Conservation (phyloP, 805 yeast genomes). For the Kuraishia ogatae region DNA sequence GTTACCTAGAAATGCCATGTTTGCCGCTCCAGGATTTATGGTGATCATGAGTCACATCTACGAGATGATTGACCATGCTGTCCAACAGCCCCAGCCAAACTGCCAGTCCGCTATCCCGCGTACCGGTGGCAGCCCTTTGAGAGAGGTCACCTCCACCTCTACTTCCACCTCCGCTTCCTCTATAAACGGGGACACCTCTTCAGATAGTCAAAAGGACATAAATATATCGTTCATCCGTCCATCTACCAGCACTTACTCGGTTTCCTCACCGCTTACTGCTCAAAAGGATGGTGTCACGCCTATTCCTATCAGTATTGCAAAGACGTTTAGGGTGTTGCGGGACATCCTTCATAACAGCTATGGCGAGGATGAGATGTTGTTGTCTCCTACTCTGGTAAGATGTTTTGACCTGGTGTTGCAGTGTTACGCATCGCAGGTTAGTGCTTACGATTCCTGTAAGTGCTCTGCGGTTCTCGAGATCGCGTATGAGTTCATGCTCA, state of each 20-base stretch:
- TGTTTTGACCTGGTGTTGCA: slow-evolving; percentile 26
- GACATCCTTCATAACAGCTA: slow-evolving; percentile 24
- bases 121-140: not conserved
- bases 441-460: slow-evolving; percentile 8
- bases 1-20: not conserved
- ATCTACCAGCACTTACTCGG: slow-evolving; percentile 3
- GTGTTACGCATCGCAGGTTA: not conserved
- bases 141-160: too few relatives aligned
- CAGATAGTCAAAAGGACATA: slow-evolving; percentile 2
- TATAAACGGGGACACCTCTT: not conserved
- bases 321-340: slow-evolving; percentile 24
- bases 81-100: slow-evolving; percentile 1
- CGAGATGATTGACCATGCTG: slow-evolving; percentile 25
- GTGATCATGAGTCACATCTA: slow-evolving; percentile 36
- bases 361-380: slow-evolving; percentile 17
- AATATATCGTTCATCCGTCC: slow-evolving; percentile 1
- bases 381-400: slow-evolving; percentile 9
- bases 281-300: not conserved
- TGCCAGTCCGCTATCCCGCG: not conserved
- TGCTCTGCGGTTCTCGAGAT: slow-evolving; percentile 31
- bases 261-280: not conserved
- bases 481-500: slow-evolving; percentile 23
- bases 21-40: slow-evolving; percentile 33
- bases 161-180: not conserved
- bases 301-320: slow-evolving; percentile 15